Evolutionary conservation across 495 filamentous ascomycete species (phyloP).

Genomic region (Tuber umbilicatum): DNA sequence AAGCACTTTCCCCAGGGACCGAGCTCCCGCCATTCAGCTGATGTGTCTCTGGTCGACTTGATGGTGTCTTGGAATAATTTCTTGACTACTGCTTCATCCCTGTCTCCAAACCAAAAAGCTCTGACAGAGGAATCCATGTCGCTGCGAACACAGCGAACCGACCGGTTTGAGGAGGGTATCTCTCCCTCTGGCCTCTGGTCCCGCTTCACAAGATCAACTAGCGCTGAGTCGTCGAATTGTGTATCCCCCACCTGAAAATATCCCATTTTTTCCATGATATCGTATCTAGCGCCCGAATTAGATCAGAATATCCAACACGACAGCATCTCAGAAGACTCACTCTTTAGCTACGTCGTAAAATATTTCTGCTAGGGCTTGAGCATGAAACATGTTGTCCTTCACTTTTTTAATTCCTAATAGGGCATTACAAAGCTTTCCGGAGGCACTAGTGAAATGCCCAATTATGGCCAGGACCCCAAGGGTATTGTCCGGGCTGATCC

Average conservation of each 20-base stretch:
- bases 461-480: background rate
- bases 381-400: conserved; percentile 3
- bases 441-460: conserved; percentile 1
- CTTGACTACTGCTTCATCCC: background rate
- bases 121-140: conserved; percentile 1
- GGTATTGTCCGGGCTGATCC: conserved; percentile 5
- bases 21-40: background rate
- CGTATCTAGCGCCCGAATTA: background rate
- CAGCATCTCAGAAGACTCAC: background rate
- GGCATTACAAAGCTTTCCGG: conserved; percentile 1
- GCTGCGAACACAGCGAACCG: background rate
- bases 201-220: background rate
- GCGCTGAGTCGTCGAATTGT: background rate
- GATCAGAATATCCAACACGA: background rate
- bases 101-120: background rate
- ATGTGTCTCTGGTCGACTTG: conserved; percentile 1
- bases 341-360: background rate
- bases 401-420: background rate
- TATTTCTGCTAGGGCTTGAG: background rate
- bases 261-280: background rate
- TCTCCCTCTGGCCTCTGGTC: background rate
- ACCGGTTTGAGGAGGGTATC: background rate
- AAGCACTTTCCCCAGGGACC: conserved; percentile 1
- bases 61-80: background rate
- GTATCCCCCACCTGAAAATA: conserved; percentile 4